phyloP scores from a whole-genome alignment of 225 moss, liverwort and hornwort species.

The Bryoerythrophyllum caledonicum region DNA sequence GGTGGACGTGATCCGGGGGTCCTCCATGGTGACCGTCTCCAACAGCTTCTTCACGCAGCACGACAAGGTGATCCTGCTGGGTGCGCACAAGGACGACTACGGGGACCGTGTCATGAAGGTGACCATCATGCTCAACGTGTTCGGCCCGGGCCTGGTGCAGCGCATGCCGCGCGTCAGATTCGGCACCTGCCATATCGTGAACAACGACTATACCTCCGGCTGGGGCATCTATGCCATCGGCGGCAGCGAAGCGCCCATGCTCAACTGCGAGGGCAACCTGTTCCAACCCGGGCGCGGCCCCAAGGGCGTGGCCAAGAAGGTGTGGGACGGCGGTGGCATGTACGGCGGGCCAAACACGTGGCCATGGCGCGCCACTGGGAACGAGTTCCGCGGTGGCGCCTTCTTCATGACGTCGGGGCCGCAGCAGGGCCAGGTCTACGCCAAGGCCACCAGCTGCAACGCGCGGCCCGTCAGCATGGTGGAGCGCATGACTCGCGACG shows the following conservation, averaged over 20 bases:
- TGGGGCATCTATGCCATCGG: constrained; percentile 41
- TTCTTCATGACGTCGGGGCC: constrained; percentile 11
- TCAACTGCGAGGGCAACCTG: constrained; percentile 30
- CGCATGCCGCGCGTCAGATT: constrained; percentile 35
- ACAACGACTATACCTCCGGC: constrained; percentile 33
- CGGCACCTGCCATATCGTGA: constrained; percentile 28
- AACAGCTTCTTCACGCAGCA: constrained; percentile 36
- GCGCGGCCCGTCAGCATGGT: neutral
- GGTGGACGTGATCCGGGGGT: constrained; percentile 25
- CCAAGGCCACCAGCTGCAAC: constrained; percentile 8
- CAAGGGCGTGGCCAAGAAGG: constrained; percentile 25
- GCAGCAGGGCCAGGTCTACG: neutral
- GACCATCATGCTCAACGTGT: constrained; percentile 27
- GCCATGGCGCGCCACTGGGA: neutral
- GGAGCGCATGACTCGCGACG: neutral
- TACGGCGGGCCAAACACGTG: neutral
- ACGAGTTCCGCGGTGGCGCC: neutral
- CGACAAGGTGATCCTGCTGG: constrained; percentile 29
- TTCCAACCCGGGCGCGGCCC: constrained; percentile 20
- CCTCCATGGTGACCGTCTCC: constrained; percentile 25
- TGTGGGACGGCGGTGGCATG: constrained; percentile 17
- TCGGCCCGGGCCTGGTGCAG: constrained; percentile 22
- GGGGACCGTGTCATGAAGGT: constrained; percentile 26
- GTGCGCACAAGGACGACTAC: neutral
- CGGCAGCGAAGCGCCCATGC: constrained; percentile 21